Evolutionary conservation across 495 filamentous ascomycete genomes (phyloP).

Genomic region (Aspergillus heteromorphus): DNA sequence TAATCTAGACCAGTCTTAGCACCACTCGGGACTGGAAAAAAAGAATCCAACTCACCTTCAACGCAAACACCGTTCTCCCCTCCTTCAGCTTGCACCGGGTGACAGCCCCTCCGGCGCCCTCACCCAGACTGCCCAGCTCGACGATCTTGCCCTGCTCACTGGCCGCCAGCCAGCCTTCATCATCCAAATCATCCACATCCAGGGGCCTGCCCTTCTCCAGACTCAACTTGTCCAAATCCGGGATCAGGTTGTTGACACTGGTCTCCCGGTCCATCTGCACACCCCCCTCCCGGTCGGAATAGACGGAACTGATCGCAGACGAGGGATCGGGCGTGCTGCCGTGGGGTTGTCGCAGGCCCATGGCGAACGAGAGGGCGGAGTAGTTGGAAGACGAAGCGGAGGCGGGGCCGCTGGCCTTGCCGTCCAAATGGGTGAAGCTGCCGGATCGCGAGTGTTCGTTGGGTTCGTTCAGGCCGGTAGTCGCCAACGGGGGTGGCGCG

Average conservation of each 20-base stretch:
- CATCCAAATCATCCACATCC: slow-evolving; percentile 91
- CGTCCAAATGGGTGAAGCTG: slow-evolving; percentile 68
- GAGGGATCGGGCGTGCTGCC: slow-evolving; percentile 75
- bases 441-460: slow-evolving; percentile 72
- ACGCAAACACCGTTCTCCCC: slow-evolving; percentile 89
- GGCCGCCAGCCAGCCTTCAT: slow-evolving; percentile 90
- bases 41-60: slow-evolving; percentile 64
- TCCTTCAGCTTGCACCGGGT: slow-evolving; percentile 84
- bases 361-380: slow-evolving; percentile 69
- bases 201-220: slow-evolving; percentile 73
- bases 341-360: slow-evolving; percentile 52
- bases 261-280: slow-evolving; percentile 70
- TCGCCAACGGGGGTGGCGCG: slow-evolving; percentile 43
- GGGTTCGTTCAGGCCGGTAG: slow-evolving; percentile 61
- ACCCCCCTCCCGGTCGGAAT: slow-evolving; percentile 66
- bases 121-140: slow-evolving; percentile 85
- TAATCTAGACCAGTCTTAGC: slow-evolving; percentile 57
- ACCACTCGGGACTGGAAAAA: neutral
- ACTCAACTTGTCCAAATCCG: slow-evolving; percentile 67
- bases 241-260: slow-evolving; percentile 59
- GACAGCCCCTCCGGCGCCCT: slow-evolving; percentile 93
- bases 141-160: slow-evolving; percentile 81
- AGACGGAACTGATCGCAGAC: slow-evolving; percentile 78
- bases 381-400: slow-evolving; percentile 81
- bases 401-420: slow-evolving; percentile 66